phyloP scores from a whole-genome alignment of 305 asterid genomes.

The Ajuga reptans region DNA sequence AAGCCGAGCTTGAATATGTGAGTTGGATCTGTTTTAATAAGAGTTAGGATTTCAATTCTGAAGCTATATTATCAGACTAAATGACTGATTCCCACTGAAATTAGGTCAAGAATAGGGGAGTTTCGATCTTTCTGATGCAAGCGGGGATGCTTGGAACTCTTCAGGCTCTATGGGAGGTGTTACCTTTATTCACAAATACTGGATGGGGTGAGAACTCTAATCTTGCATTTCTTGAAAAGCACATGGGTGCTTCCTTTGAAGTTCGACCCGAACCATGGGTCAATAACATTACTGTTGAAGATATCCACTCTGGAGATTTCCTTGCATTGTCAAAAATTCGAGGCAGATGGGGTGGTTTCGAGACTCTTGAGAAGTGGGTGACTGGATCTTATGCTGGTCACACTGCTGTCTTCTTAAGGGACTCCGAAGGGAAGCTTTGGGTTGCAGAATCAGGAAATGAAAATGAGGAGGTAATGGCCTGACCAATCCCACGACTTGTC shows the following conservation, averaged over 20 bases:
- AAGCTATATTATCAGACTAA: background rate
- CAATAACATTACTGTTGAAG: slow-evolving; percentile 61
- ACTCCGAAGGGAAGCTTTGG: slow-evolving; percentile 77
- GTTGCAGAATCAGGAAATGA: slow-evolving; percentile 97
- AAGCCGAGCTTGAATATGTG: slow-evolving; percentile 56
- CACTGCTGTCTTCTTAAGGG: slow-evolving; percentile 86
- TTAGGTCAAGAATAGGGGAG: slow-evolving; percentile 69
- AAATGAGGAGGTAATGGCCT: slow-evolving; percentile 54
- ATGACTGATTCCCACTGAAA: slow-evolving; percentile 13
- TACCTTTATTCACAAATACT: slow-evolving; percentile 72
- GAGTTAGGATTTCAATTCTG: slow-evolving; percentile 9
- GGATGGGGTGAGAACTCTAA: slow-evolving; percentile 79
- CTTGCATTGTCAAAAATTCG: slow-evolving; percentile 80
- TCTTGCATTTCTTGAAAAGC: slow-evolving; percentile 68
- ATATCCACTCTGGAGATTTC: slow-evolving; percentile 89
- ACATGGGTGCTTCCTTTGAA: slow-evolving; percentile 83
- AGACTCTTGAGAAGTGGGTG: slow-evolving; percentile 95
- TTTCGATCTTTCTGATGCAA: slow-evolving; percentile 86
- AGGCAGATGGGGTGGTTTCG: slow-evolving; percentile 96
- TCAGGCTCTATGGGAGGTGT: slow-evolving; percentile 77
- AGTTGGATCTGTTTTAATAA: slow-evolving; percentile 34
- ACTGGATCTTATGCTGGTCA: slow-evolving; percentile 97
- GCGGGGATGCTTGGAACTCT: slow-evolving; percentile 90
- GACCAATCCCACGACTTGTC: background rate
- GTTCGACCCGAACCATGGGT: slow-evolving; percentile 89